Percentiles rank a stretch among this genome's conserved stretches.
Evolutionary conservation across 2,329 filamentous ascomycete genomes (phyloP).

Genomic region (Aspergillus tamarii): DNA sequence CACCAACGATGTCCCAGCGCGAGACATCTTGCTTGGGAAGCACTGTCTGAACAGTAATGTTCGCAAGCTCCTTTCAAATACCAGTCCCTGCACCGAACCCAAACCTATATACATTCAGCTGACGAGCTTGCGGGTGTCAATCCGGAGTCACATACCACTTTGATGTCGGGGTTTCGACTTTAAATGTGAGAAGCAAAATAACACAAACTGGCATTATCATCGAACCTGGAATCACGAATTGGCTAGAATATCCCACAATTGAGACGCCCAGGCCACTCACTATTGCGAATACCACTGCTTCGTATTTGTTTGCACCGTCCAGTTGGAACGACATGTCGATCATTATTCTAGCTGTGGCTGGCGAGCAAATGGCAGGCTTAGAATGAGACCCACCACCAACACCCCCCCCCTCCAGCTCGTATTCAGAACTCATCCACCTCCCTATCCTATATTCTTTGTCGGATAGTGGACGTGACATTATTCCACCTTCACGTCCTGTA

Average conservation of each 20-base stretch:
- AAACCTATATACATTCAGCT: not conserved
- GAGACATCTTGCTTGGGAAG: conserved; percentile 35
- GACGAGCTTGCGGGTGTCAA: not conserved
- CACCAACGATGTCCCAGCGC: conserved; percentile 35
- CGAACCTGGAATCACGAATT: conserved; percentile 9
- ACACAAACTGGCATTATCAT: not conserved
- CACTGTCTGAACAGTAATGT: conserved; percentile 39
- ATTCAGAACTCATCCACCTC: not conserved
- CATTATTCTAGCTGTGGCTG: no score
- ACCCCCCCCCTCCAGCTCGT: not conserved
- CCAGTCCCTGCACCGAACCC: conserved; percentile 14
- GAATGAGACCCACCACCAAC: no score
- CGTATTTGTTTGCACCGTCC: conserved; percentile 1
- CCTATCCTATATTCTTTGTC: no score
- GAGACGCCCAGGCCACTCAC: conserved; percentile 6
- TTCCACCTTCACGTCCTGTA: not conserved
- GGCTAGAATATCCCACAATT: conserved; percentile 3
- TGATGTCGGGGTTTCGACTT: not conserved
- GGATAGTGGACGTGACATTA: no score
- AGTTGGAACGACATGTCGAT: no score
- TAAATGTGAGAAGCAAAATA: not conserved
- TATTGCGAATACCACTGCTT: conserved; percentile 15
- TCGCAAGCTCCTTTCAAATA: conserved; percentile 4
- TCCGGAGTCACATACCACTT: conserved; percentile 1
- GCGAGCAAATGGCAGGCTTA: no score